Evolutionary conservation across 768 basidiomycete genomes (phyloP), one percentile per base, ranked within the genome.

Genomic region (Cystobasidium onofrii): DNA sequence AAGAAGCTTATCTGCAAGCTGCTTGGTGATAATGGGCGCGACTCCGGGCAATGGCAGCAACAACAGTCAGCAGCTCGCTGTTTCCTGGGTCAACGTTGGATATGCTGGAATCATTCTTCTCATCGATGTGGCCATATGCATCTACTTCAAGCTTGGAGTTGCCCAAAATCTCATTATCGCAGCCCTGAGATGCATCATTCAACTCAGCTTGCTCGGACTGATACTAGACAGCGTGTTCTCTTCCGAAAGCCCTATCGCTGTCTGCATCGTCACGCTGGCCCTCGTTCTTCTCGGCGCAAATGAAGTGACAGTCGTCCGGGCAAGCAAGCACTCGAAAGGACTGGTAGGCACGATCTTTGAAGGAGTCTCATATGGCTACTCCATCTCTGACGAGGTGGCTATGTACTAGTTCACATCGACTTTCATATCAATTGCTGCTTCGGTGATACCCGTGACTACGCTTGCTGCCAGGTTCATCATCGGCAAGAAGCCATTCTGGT

Each of bases 181-280:
- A 15, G 71, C 71, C 1, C 20, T 29, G 7, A 6, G 71, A 64
- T 73, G 71, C 27, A 33, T 73, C 60, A 27, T 73, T 17, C 71
- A 73, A 41, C 43, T 73, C 9, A 34, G 60, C 43, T 20, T 73
- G 41, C 52, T 73, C 23, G 61, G 62, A 15, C 23, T 73, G 7
- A 27, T 73, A 1, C 61, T 73, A n/a, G n/a, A 73, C 36, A 33
- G 25, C 31, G 61, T 73, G 25, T 73, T 73, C 62, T 31, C 18
- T 2, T 25, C 61, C 20, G 18, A 41, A 12, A 64, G 31, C 18
- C 57, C 61, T 1, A 39, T 29, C 9, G 71, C 71, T 7, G 71
- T 73, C 4, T 10, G 20, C 7, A 62, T 23, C 17, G n/a, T 73
- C 23, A 34, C 34, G 27, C 34, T 46, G n/a, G 61, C 39, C 4